Conservation (phyloP, 106 monocot species). For the Iris macrosiphon region DNA sequence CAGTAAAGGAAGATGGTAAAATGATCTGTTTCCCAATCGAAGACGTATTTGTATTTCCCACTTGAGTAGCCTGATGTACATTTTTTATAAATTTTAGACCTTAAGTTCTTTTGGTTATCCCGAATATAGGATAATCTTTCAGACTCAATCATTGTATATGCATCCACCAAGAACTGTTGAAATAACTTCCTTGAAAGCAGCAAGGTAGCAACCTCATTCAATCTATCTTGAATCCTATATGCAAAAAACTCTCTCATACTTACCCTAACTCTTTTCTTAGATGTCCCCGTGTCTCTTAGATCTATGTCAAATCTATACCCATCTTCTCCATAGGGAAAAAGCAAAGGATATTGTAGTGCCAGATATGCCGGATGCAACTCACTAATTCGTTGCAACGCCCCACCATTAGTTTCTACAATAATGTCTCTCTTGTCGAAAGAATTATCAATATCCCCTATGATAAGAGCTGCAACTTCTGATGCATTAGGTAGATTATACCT, state of each 20-base stretch:
- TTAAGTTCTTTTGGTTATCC: neutral
- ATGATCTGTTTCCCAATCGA: slow-evolving; percentile 7
- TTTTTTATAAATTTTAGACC: slow-evolving; percentile 6
- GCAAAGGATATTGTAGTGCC: slow-evolving; percentile 21
- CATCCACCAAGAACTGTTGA: slow-evolving; percentile 17
- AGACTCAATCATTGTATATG: neutral
- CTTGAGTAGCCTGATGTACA: neutral
- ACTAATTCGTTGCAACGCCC: slow-evolving; percentile 1
- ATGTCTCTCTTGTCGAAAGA: slow-evolving; percentile 3
- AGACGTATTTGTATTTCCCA: neutral
- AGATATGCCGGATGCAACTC: slow-evolving; percentile 8
- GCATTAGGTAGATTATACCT: slow-evolving; percentile 1
- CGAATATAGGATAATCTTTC: neutral
- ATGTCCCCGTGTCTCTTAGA: neutral
- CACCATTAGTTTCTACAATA: neutral
- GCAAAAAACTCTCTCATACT: slow-evolving; percentile 6
- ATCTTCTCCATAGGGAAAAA: slow-evolving; percentile 20
- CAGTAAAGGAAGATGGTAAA: slow-evolving; percentile 1
- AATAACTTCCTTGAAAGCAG: slow-evolving; percentile 3
- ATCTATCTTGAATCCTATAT: slow-evolving; percentile 1
- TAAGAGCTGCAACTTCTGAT: too few relatives aligned
- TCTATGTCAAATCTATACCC: slow-evolving; percentile 7
- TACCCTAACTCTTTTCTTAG: neutral
- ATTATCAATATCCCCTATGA: neutral
- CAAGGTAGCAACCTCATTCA: neutral